Evolutionary conservation across 768 basidiomycete genomes (phyloP).

Genomic region (Tricholoma matsutake): DNA sequence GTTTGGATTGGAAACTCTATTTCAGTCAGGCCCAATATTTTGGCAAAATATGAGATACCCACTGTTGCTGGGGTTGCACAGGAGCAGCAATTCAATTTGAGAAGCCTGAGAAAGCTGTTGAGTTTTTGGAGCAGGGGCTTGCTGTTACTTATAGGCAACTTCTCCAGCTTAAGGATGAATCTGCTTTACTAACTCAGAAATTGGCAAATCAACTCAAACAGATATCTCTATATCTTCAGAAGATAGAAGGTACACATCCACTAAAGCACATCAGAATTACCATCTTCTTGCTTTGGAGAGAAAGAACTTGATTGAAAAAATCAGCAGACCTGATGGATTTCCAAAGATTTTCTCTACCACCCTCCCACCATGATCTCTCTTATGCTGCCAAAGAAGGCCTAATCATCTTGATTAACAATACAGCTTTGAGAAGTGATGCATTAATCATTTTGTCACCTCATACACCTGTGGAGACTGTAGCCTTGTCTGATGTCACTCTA

Average conservation of each 20-base stretch:
- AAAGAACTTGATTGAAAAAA: slow-evolving; percentile 6
- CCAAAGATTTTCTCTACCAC: slow-evolving; percentile 10
- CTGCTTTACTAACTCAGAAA: not conserved
- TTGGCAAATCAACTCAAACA: slow-evolving; percentile 2
- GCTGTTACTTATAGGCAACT: slow-evolving; percentile 5
- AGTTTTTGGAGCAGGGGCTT: slow-evolving; percentile 12
- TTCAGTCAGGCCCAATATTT: not conserved
- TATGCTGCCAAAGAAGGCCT: slow-evolving; percentile 13
- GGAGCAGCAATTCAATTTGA: slow-evolving; percentile 8
- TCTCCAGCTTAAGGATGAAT: slow-evolving; percentile 2
- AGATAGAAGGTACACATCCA: not conserved
- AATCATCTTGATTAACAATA: slow-evolving; percentile 14
- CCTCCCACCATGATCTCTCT: slow-evolving; percentile 2
- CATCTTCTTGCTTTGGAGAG: slow-evolving; percentile 5
- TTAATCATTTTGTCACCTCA: slow-evolving; percentile 9
- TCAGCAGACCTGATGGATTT: slow-evolving; percentile 11
- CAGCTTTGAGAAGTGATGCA: slow-evolving; percentile 11
- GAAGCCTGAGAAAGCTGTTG: slow-evolving; percentile 10
- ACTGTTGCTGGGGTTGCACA: slow-evolving; percentile 3
- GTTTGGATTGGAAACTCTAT: slow-evolving; percentile 8
- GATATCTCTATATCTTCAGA: slow-evolving; percentile 3
- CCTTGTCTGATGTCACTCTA: slow-evolving; percentile 1
- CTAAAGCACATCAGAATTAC: not conserved
- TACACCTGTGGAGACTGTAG: slow-evolving; percentile 5
- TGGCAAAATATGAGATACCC: slow-evolving; percentile 4